Evolutionary conservation across 1,139 yeast genomes (phyloP).

Genomic region (Debaryomyces robertsiae): DNA sequence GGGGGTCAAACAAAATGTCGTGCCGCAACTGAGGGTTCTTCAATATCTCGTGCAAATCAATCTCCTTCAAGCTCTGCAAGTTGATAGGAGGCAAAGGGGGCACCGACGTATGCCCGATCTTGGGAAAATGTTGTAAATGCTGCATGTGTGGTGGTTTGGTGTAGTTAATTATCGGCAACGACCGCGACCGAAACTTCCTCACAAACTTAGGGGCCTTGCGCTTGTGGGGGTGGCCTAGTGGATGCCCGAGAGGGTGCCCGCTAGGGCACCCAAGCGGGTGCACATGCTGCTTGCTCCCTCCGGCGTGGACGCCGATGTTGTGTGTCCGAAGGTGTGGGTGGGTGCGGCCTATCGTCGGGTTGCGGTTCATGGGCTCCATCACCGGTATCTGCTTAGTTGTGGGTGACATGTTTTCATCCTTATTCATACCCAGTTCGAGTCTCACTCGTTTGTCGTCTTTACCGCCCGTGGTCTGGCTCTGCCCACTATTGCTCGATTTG

Average conservation of each 20-base stretch:
- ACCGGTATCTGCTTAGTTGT: conserved; percentile 10
- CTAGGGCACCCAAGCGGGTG: too few relatives aligned
- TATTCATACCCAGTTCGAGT: conserved; percentile 11
- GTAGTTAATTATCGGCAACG: conserved; percentile 48
- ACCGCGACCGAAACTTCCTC: conserved; percentile 44
- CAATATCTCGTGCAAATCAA: conserved; percentile 84
- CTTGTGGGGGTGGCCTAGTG: conserved; percentile 12
- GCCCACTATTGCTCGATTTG: conserved; percentile 14
- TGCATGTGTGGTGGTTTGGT: conserved; percentile 19
- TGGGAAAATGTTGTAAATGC: conserved; percentile 12
- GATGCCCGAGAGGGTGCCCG: too few relatives aligned
- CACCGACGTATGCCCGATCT: conserved; percentile 16
- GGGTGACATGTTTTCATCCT: conserved; percentile 10
- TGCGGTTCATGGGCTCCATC: conserved; percentile 10
- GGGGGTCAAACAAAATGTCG: conserved; percentile 90
- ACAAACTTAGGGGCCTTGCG: conserved; percentile 41
- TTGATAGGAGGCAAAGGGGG: conserved; percentile 78
- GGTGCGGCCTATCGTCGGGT: conserved; percentile 8
- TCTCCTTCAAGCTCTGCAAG: conserved; percentile 78
- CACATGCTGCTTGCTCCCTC: conserved; percentile 1
- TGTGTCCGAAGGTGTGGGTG: conserved; percentile 4
- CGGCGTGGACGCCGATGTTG: conserved; percentile 4
- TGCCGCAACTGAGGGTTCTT: conserved; percentile 92
- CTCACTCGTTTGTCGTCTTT: conserved; percentile 16
- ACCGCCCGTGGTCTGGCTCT: conserved; percentile 9